phyloP scores from a whole-genome alignment of 495 filamentous ascomycete species.

The Annulohypoxylon stygium region DNA sequence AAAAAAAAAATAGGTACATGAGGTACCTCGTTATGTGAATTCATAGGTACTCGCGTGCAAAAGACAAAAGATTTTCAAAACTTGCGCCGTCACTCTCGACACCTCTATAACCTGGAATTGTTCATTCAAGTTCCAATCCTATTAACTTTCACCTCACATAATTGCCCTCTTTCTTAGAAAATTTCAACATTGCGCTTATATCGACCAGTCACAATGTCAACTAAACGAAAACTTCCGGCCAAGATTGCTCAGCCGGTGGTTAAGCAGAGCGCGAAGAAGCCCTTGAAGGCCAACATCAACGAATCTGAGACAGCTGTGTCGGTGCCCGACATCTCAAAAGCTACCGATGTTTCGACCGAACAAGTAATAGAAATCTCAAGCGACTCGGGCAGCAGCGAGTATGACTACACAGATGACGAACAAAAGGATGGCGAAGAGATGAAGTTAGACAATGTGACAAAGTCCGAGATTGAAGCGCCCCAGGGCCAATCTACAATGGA shows the following conservation, averaged over 20 bases:
- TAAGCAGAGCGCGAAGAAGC: conserved; percentile 71
- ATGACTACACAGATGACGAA: conserved; percentile 54
- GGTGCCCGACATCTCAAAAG: conserved; percentile 45
- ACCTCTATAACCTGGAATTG: background rate
- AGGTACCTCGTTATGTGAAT: conserved; percentile 15
- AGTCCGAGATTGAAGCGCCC: conserved; percentile 19
- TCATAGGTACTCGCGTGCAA: conserved; percentile 16
- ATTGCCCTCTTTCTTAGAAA: background rate
- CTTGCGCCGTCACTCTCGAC: conserved; percentile 2
- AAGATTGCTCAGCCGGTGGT: conserved; percentile 62
- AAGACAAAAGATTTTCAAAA: conserved; percentile 20
- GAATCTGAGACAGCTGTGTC: conserved; percentile 78
- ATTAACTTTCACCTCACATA: background rate
- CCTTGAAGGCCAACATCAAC: conserved; percentile 74
- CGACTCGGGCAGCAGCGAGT: conserved; percentile 62
- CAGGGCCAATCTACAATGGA: conserved; percentile 23
- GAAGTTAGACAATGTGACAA: conserved; percentile 26
- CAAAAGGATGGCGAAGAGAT: conserved; percentile 38
- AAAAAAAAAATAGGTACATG: conserved; percentile 36
- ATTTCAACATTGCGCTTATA: background rate
- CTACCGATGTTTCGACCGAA: conserved; percentile 43
- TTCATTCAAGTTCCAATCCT: background rate
- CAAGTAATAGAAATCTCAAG: conserved; percentile 69
- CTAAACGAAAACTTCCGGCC: conserved; percentile 64
- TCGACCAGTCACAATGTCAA: conserved; percentile 57